Evolutionary conservation across 768 basidiomycete species (phyloP).

Genomic region (Gloeophyllum trabeum): DNA sequence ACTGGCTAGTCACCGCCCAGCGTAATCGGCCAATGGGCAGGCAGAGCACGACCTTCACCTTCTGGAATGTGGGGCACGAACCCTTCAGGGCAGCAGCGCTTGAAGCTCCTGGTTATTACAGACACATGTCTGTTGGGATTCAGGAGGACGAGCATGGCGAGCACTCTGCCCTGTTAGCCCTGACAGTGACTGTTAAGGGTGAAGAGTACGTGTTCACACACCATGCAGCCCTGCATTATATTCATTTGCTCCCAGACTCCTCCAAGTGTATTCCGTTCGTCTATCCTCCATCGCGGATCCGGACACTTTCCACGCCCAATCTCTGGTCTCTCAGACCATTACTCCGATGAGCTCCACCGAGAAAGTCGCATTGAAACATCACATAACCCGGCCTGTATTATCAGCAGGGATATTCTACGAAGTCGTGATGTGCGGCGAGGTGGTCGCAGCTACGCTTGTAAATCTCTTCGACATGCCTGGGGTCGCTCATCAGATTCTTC

Average conservation of each 20-base stretch:
- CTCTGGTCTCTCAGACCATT: too few relatives aligned
- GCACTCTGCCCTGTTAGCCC: slow-evolving; percentile 10
- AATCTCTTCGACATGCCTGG: not conserved
- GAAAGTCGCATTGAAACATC: too few relatives aligned
- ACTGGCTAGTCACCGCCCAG: slow-evolving; percentile 36
- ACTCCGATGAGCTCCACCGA: too few relatives aligned
- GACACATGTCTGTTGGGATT: slow-evolving; percentile 11
- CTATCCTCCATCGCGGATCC: too few relatives aligned
- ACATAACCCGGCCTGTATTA: too few relatives aligned
- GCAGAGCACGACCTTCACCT: slow-evolving; percentile 24
- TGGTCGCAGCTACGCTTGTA: not conserved
- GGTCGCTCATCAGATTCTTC: not conserved
- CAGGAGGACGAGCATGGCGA: slow-evolving; percentile 5
- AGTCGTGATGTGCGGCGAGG: not conserved
- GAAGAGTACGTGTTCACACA: not conserved
- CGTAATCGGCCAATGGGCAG: slow-evolving; percentile 17
- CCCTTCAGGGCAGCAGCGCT: slow-evolving; percentile 16
- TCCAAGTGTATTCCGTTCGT: too few relatives aligned
- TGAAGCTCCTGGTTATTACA: slow-evolving; percentile 13
- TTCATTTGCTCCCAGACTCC: too few relatives aligned
- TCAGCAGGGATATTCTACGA: not conserved
- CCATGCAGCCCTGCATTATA: not conserved
- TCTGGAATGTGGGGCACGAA: slow-evolving; percentile 30
- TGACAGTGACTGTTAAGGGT: slow-evolving; percentile 2
- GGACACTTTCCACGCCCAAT: too few relatives aligned